Percentiles rank a stretch among this genome's conserved stretches.
phyloP scores from a whole-genome alignment of 768 basidiomycete genomes.

The Podaxis mareebaensis region DNA sequence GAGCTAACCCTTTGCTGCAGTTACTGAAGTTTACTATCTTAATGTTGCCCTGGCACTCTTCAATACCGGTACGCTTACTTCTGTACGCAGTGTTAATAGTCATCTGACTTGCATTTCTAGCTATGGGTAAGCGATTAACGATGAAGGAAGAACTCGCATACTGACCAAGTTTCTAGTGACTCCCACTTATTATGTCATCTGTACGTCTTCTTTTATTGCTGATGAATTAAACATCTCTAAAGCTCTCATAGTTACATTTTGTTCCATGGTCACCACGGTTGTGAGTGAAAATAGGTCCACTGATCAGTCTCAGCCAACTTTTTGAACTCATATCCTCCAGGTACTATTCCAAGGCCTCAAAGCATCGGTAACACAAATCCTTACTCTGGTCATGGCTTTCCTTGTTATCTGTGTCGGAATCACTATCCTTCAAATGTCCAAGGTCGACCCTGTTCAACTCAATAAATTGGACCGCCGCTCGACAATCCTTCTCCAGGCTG shows the following conservation, averaged over 20 bases:
- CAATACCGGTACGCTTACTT: slow-evolving; percentile 68
- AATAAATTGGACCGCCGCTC: slow-evolving; percentile 83
- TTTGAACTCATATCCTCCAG: slow-evolving; percentile 31
- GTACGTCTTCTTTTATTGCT: slow-evolving; percentile 38
- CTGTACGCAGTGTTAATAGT: not conserved
- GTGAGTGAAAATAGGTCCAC: slow-evolving; percentile 38
- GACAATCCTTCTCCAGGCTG: slow-evolving; percentile 89
- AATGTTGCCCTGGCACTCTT: slow-evolving; percentile 95
- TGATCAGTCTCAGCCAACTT: not conserved
- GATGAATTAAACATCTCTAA: slow-evolving; percentile 15
- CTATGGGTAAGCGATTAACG: slow-evolving; percentile 54
- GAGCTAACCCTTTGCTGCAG: slow-evolving; percentile 34
- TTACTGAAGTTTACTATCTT: slow-evolving; percentile 92
- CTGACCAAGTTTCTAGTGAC: slow-evolving; percentile 54
- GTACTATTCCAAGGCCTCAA: slow-evolving; percentile 90
- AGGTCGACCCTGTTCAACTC: slow-evolving; percentile 84
- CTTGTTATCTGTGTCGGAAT: slow-evolving; percentile 90
- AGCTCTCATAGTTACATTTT: slow-evolving; percentile 67
- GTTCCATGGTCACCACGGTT: slow-evolving; percentile 81
- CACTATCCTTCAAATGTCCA: slow-evolving; percentile 93
- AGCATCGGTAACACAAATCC: slow-evolving; percentile 73
- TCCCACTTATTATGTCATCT: slow-evolving; percentile 85
- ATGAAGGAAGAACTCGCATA: slow-evolving; percentile 2
- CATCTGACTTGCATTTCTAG: slow-evolving; percentile 30
- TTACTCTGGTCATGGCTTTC: slow-evolving; percentile 93